Evolutionary conservation across 768 basidiomycete genomes (phyloP).

Genomic region (Agrocybe chaxingu): DNA sequence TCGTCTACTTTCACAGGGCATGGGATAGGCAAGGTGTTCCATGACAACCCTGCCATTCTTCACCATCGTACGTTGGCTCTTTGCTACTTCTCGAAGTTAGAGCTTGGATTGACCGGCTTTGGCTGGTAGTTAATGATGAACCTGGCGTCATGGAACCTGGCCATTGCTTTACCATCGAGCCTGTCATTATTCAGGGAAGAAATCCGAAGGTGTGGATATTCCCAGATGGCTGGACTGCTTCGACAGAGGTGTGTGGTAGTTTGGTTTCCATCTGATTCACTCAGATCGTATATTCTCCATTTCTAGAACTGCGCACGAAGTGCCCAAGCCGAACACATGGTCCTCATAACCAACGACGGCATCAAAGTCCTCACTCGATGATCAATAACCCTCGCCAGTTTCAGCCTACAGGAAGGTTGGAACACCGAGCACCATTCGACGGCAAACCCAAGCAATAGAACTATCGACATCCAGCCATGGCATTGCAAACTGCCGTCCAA

Average conservation of each 20-base stretch:
- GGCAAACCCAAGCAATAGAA: too few species aligned
- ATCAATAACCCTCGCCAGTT: conserved; percentile 1
- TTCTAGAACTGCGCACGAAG: conserved; percentile 72
- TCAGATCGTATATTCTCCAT: background rate
- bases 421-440: background rate
- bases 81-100: background rate
- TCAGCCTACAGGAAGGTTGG: background rate
- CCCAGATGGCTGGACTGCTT: conserved; percentile 93
- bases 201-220: conserved; percentile 72
- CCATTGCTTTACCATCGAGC: conserved; percentile 94
- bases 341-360: conserved; percentile 76
- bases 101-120: background rate
- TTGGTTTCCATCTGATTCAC: background rate
- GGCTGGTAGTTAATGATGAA: conserved; percentile 70
- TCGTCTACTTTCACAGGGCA: conserved; percentile 80
- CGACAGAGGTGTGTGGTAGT: conserved; percentile 61
- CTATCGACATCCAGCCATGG: too few species aligned
- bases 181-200: conserved; percentile 72
- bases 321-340: conserved; percentile 87
- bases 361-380: conserved; percentile 71
- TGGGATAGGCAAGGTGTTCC: conserved; percentile 82
- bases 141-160: conserved; percentile 80
- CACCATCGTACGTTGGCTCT: conserved; percentile 56
- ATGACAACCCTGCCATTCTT: conserved; percentile 78
- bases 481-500: too few species aligned